Base-by-base conservation (phyloP, 495 filamentous ascomycete genomes). In the Cercophora sp. region DNA sequence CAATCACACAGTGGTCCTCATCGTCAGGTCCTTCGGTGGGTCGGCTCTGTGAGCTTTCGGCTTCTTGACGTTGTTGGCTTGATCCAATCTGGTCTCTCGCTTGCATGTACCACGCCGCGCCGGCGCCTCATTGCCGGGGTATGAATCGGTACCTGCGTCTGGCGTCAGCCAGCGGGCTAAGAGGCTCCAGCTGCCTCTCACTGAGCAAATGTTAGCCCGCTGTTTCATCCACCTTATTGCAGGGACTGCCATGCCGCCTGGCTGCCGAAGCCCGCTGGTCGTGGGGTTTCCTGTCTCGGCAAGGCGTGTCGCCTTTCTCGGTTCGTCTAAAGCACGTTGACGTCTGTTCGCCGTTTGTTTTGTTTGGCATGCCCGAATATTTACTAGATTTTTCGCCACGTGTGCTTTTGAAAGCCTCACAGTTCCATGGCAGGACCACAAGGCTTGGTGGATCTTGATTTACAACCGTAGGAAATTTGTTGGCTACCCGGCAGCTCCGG, bases 141-240 rank as follows among this genome's bases (percentile, higher is more conserved):
- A 19, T 23, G n/a, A n/a, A 48, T 48, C 46, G 46, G 46, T 48
- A 37, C 46, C 46, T 48, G 46, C 46, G 32, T 48, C 46, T 46
- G 43, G 9, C 45, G 45, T 20, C 15, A 20, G 39, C 39, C 39
- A 20, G 15, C 8, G 37, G 31, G 16, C 27, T 6, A 9, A 11
- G 15, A 10, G 46, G 18, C 20, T 19, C 31, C 22, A 22, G 23
- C 16, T 22, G 18, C 5, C 15, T 43, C 40, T 43, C 40, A 43
- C 40, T 43, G 15, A 43, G 40, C 22, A 5, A 43, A 24, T 13
- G 20, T 5, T 23, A 22, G 40, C 4, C 40, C 40, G 40, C 23
- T 37, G 46, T 48, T 48, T 48, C 46, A 48, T 48, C 46, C 29
- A 37, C 15, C 46, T 32, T 19, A 35, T 48, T 36, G 29, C 46